phyloP scores from a whole-genome alignment of 73 alveolate species.

The Paramecium caudatum region DNA sequence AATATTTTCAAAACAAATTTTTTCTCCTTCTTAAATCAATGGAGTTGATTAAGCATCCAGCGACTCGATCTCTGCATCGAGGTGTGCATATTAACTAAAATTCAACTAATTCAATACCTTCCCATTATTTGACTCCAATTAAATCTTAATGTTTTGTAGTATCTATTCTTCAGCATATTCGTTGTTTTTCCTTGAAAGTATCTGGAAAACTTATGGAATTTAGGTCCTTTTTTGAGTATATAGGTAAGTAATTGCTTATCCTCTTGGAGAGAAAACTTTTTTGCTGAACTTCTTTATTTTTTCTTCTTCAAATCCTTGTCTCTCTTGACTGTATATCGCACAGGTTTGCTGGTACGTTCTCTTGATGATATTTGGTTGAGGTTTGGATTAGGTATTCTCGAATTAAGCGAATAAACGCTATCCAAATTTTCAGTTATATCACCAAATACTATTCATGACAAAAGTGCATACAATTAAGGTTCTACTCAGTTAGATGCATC shows the following conservation, averaged over 20 bases:
- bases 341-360: neutral
- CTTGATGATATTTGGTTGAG: too few relatives aligned
- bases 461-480: neutral
- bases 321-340: neutral
- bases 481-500: neutral
- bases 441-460: neutral
- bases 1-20: neutral
- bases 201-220: conserved; percentile 11
- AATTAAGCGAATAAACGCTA: conserved; percentile 19
- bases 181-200: conserved; percentile 7
- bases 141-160: conserved; percentile 22
- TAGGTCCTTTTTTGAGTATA: neutral
- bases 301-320: neutral
- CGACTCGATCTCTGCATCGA: neutral
- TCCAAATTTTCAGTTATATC: conserved; percentile 40
- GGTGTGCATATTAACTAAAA: neutral
- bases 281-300: neutral
- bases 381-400: neutral
- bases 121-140: neutral
- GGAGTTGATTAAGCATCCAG: neutral
- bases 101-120: neutral
- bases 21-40: neutral
- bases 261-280: neutral
- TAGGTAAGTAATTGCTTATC: neutral
- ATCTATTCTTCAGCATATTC: conserved; percentile 37